Percentiles rank a stretch among this genome's conserved stretches.
These are phyloP conservation scores for Collybia mongolica DNA, from an alignment of 768 basidiomycete species.

Conservation along the genomic window DNA sequence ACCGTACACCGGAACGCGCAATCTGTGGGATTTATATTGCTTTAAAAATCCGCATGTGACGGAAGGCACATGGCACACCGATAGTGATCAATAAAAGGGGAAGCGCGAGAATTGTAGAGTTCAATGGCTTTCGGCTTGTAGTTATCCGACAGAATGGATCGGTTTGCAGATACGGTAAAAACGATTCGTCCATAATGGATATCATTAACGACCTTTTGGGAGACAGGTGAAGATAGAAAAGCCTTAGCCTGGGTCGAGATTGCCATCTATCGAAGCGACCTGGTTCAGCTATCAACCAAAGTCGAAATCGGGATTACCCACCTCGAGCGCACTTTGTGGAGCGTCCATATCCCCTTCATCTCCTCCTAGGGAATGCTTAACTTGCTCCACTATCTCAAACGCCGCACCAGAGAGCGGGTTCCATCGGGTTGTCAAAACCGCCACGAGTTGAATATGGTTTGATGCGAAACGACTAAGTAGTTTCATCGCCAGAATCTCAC, in stretches of 20 bases:
- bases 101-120: conserved; percentile 63
- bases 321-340: conserved; percentile 84
- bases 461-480: conserved; percentile 73
- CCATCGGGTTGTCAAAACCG: conserved; percentile 81
- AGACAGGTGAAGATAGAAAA: conserved; percentile 79
- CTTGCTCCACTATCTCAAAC: conserved; percentile 60
- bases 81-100: conserved; percentile 84
- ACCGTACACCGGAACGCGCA: conserved; percentile 82
- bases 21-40: conserved; percentile 30
- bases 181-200: conserved; percentile 82
- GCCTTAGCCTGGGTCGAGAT: conserved; percentile 83
- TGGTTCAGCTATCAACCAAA: too few relatives aligned
- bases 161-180: conserved; percentile 57
- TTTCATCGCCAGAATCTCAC: conserved; percentile 90
- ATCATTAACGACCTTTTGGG: conserved; percentile 85
- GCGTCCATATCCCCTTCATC: conserved; percentile 63
- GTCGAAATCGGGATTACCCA: conserved; percentile 30
- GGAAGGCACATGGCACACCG: conserved; percentile 35
- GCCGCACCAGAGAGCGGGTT: conserved; percentile 82
- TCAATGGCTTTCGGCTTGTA: conserved; percentile 80
- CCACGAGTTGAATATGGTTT: conserved; percentile 72
- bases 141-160: conserved; percentile 85
- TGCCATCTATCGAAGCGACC: conserved; percentile 59
- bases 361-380: conserved; percentile 56
- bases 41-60: not conserved